Percentiles rank a stretch among this genome's conserved stretches.
Conservation (phyloP, 2,329 filamentous ascomycete genomes). For the Colletotrichum limetticola region DNA sequence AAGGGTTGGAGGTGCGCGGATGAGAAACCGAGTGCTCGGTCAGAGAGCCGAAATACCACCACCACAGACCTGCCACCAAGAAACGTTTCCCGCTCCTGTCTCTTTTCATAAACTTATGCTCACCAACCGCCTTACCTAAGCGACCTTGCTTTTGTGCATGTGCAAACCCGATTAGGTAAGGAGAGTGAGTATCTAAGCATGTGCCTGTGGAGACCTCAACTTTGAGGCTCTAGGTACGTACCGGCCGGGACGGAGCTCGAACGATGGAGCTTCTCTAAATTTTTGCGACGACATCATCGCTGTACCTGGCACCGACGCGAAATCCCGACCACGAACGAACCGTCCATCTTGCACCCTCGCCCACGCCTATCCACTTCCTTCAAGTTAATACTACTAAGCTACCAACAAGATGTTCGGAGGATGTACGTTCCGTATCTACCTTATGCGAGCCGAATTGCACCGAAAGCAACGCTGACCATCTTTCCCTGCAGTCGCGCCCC, state of each 20-base stretch:
- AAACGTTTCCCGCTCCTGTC: no score
- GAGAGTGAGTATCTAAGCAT: not conserved
- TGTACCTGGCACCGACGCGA: not conserved
- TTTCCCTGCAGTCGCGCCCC: conserved; percentile 67
- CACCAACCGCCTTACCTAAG: not conserved
- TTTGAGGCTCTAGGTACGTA: conserved; percentile 17
- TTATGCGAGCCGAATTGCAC: no score
- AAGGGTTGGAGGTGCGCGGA: not conserved
- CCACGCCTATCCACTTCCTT: not conserved
- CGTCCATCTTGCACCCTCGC: not conserved
- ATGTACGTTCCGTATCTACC: conserved; percentile 55
- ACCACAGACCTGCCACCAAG: no score
- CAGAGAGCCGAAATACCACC: conserved; percentile 3
- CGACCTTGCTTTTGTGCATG: not conserved
- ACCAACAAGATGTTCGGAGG: conserved; percentile 70
- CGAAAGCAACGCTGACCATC: not conserved
- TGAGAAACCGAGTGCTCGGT: conserved; percentile 23
- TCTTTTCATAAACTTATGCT: not conserved
- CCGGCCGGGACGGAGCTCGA: not conserved
- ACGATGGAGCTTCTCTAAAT: conserved; percentile 31
- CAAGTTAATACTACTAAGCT: not conserved
- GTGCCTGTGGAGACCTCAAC: not conserved
- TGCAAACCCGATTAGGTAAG: not conserved
- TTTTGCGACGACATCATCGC: conserved; percentile 36
- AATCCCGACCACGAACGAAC: conserved; percentile 13